Percentiles rank a stretch among this genome's conserved stretches.
Conservation (phyloP, 805 yeast genomes). For the Candida morakotiae region DNA sequence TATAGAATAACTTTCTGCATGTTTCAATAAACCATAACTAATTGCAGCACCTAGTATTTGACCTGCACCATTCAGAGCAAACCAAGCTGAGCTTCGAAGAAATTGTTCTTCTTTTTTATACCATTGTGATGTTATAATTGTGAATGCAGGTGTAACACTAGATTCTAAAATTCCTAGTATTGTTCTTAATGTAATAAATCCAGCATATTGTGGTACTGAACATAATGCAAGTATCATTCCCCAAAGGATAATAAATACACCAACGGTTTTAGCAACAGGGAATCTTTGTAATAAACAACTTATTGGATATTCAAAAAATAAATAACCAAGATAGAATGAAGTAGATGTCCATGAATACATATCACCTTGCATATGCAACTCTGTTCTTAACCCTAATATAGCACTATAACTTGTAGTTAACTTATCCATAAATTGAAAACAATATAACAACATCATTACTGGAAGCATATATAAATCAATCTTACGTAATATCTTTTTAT, state of each 20-base stretch:
- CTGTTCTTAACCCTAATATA: conserved; percentile 34
- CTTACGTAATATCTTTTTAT: conserved; percentile 15
- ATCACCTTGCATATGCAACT: conserved; percentile 30
- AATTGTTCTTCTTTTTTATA: conserved; percentile 31
- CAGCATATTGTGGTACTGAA: conserved; percentile 45
- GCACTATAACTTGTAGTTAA: conserved; percentile 36
- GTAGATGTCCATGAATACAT: conserved; percentile 38
- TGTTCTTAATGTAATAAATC: conserved; percentile 34
- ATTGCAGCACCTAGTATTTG: conserved; percentile 40
- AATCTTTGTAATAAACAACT: conserved; percentile 47
- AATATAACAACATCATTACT: conserved; percentile 19
- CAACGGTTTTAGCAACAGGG: conserved; percentile 51
- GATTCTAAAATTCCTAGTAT: conserved; percentile 38
- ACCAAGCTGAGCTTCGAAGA: conserved; percentile 33
- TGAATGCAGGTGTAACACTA: conserved; percentile 38
- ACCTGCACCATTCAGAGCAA: conserved; percentile 34
- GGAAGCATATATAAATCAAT: conserved; percentile 25
- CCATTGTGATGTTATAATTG: conserved; percentile 33
- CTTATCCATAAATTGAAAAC: conserved; percentile 35
- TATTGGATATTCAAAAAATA: conserved; percentile 52
- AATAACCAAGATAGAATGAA: conserved; percentile 52
- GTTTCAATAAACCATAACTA: conserved; percentile 48
- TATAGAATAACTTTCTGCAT: conserved; percentile 36
- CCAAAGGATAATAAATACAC: conserved; percentile 54
- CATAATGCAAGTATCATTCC: conserved; percentile 54